phyloP scores from a whole-genome alignment of 2,329 filamentous ascomycete genomes.

The Karstenula rhodostoma region DNA sequence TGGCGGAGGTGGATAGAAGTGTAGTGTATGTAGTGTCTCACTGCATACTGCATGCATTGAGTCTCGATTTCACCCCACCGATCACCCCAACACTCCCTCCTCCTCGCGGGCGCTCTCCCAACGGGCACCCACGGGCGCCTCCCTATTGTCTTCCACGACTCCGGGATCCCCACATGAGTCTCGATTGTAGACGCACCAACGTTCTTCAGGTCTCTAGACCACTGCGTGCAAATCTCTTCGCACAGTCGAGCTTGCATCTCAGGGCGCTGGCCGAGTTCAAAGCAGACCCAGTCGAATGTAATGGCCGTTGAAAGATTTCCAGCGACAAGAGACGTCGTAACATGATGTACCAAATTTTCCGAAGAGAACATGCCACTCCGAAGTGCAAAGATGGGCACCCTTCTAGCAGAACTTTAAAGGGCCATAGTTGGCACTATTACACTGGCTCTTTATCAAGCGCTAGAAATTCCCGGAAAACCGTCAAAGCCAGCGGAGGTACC shows the following conservation, averaged over 20 bases:
- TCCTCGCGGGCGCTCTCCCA: too few species aligned
- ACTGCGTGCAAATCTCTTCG: neutral
- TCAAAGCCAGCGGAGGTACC: too few species aligned
- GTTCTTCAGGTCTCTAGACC: neutral
- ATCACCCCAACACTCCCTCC: too few species aligned
- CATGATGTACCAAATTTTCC: neutral
- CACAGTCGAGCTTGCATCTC: neutral
- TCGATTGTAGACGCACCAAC: conserved; percentile 1
- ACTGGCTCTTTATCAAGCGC: neutral
- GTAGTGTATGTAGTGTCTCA: neutral
- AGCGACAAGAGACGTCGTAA: neutral
- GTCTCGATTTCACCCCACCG: too few species aligned
- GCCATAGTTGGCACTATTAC: neutral
- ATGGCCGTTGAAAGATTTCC: neutral
- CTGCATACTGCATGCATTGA: neutral
- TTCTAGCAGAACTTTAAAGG: neutral
- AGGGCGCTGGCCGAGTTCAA: neutral
- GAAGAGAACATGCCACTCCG: conserved; percentile 1
- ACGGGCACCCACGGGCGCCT: too few species aligned
- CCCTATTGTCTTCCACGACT: too few species aligned
- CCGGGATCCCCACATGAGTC: too few species aligned
- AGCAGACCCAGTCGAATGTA: conserved; percentile 1
- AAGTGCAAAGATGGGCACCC: conserved; percentile 1
- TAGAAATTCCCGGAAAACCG: neutral
- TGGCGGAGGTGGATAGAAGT: neutral